A percentile compares a stretch with the other conserved stretches of the same genome.
Conservation (phyloP, 306 rosid species). For the Begonia loranthoides region DNA sequence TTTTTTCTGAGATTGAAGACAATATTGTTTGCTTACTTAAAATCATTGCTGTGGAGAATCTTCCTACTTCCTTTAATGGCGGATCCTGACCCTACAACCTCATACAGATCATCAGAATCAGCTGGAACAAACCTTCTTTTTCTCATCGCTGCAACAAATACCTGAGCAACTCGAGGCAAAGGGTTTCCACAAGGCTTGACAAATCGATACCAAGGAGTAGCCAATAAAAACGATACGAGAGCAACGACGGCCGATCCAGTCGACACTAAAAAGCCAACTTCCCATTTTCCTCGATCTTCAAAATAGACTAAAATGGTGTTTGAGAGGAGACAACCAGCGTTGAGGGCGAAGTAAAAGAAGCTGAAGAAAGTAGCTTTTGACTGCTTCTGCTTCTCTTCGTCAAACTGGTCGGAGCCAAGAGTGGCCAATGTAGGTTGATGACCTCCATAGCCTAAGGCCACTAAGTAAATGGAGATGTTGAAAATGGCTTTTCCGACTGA, state of each 20-base stretch:
- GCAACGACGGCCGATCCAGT: slow-evolving; percentile 39
- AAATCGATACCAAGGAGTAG: slow-evolving; percentile 33
- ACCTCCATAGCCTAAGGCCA: slow-evolving; percentile 55
- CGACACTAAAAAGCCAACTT: slow-evolving; percentile 38
- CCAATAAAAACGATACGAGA: slow-evolving; percentile 25
- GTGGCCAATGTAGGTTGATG: slow-evolving; percentile 51
- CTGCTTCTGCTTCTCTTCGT: slow-evolving; percentile 26
- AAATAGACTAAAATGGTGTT: slow-evolving; percentile 48
- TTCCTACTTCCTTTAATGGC: slow-evolving; percentile 30
- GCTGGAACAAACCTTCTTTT: slow-evolving; percentile 23
- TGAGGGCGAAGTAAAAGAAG: slow-evolving; percentile 48
- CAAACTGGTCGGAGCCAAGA: slow-evolving; percentile 58
- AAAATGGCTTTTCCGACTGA: slow-evolving; percentile 24
- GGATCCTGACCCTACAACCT: slow-evolving; percentile 22
- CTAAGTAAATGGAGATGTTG: slow-evolving; percentile 43
- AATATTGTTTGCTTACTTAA: slow-evolving; percentile 24
- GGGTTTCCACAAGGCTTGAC: slow-evolving; percentile 58
- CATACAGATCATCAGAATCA: slow-evolving; percentile 29
- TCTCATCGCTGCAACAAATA: slow-evolving; percentile 39
- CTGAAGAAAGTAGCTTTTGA: slow-evolving; percentile 43
- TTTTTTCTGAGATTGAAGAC: background rate
- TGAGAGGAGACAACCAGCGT: slow-evolving; percentile 53
- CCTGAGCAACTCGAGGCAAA: slow-evolving; percentile 49
- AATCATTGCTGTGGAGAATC: slow-evolving; percentile 40
- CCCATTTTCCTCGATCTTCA: slow-evolving; percentile 51